phyloP scores from a whole-genome alignment of 148 eudicot genomes.

The Rhododendron ferrugineum region DNA sequence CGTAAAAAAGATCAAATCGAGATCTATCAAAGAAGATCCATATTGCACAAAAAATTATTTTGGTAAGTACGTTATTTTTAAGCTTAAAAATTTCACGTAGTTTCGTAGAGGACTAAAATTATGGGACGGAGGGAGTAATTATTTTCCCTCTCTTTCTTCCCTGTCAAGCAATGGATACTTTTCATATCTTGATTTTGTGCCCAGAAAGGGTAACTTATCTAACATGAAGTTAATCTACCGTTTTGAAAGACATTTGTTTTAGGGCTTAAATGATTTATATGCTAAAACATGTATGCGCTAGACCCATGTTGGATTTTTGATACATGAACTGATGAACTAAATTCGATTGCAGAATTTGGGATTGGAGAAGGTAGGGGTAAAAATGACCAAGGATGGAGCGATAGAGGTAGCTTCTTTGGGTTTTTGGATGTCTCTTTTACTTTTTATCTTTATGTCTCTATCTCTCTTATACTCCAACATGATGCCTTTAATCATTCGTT shows the following conservation, averaged over 20 bases:
- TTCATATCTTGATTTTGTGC: neutral
- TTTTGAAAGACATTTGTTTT: neutral
- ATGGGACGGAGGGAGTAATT: no score
- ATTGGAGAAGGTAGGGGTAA: slow-evolving; percentile 77
- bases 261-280: neutral
- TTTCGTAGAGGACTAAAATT: no score
- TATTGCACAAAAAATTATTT: no score
- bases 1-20: no score
- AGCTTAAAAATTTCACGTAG: no score
- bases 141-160: neutral
- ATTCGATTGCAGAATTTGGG: slow-evolving; percentile 70
- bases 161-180: neutral
- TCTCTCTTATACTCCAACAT: neutral
- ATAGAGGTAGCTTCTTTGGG: slow-evolving; percentile 50
- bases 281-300: slow-evolving; percentile 9
- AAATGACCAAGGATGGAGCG: slow-evolving; percentile 73
- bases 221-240: neutral
- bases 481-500: neutral
- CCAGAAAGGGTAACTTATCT: neutral
- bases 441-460: neutral
- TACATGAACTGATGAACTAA: neutral
- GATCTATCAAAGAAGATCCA: no score
- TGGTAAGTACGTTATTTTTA: no score
- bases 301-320: neutral
- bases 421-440: neutral